These are phyloP conservation scores for Paraphaeosphaeria minitans DNA, from an alignment of 2,329 filamentous ascomycete species.

Conservation along the genomic window DNA sequence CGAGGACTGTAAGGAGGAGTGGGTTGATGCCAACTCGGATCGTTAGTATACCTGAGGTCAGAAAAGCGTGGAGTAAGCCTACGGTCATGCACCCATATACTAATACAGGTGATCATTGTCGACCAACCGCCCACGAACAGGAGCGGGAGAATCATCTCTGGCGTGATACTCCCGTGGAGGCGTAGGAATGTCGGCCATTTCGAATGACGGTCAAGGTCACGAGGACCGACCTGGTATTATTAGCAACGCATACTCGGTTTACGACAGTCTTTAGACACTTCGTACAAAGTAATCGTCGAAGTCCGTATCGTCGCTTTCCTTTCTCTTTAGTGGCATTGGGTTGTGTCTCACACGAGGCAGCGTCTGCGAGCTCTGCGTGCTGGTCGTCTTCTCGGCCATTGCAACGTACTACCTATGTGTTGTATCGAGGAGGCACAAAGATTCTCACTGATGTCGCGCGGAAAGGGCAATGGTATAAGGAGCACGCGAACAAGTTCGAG, in stretches of 20 bases:
- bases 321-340: constrained; percentile 22
- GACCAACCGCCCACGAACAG: constrained; percentile 68
- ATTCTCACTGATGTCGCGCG: too few relatives aligned
- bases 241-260: constrained; percentile 8
- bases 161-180: constrained; percentile 74
- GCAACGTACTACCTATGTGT: too few relatives aligned
- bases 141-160: constrained; percentile 74
- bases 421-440: too few relatives aligned
- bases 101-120: constrained; percentile 62
- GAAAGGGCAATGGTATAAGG: background rate
- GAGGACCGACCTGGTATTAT: constrained; percentile 57
- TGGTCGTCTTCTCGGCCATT: constrained; percentile 8
- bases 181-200: constrained; percentile 77
- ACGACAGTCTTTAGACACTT: background rate
- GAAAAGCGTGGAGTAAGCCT: background rate
- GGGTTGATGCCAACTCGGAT: constrained; percentile 62
- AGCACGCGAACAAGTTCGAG: constrained; percentile 5
- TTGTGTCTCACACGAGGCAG: constrained; percentile 9
- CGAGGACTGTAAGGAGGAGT: constrained; percentile 73
- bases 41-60: background rate
- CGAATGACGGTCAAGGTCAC: constrained; percentile 72
- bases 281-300: constrained; percentile 66
- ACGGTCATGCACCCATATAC: constrained; percentile 48
- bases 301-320: constrained; percentile 30
- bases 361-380: constrained; percentile 21